Conservation (phyloP, 768 basidiomycete genomes). For the Tephrocybe sp. region DNA sequence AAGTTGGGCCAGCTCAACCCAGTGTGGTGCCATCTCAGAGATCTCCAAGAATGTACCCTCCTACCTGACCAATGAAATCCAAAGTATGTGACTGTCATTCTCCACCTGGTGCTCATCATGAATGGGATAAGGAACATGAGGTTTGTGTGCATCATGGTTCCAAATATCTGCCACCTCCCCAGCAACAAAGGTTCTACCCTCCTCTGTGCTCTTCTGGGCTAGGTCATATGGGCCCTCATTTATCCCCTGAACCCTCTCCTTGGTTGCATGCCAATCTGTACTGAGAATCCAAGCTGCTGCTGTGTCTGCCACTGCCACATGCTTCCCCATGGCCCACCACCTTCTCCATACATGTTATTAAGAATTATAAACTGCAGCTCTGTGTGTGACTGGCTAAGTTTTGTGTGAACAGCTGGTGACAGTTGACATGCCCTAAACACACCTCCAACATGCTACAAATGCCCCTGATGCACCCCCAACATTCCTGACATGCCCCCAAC, state of each 20-base stretch:
- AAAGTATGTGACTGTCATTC: slow-evolving; percentile 70
- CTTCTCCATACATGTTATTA: no score
- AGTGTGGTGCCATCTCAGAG: slow-evolving; percentile 48
- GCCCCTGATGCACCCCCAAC: no score
- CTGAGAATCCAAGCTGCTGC: slow-evolving; percentile 63
- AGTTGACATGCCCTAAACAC: no score
- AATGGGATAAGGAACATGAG: slow-evolving; percentile 50
- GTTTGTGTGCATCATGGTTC: slow-evolving; percentile 42
- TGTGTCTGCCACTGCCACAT: slow-evolving; percentile 25
- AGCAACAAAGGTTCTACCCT: slow-evolving; percentile 37
- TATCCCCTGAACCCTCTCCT: slow-evolving; percentile 64
- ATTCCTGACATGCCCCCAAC: no score
- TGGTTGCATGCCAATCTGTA: slow-evolving; percentile 50
- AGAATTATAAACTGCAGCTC: no score
- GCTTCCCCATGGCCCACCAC: slow-evolving; percentile 29
- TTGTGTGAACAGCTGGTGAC: no score
- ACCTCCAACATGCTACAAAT: no score
- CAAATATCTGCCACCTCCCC: slow-evolving; percentile 37
- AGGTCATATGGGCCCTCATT: slow-evolving; percentile 36
- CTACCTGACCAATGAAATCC: slow-evolving; percentile 43
- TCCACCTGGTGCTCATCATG: slow-evolving; percentile 43
- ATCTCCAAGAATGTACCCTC: slow-evolving; percentile 57
- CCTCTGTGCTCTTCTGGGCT: slow-evolving; percentile 41
- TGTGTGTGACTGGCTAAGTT: no score
- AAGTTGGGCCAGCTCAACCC: slow-evolving; percentile 52